Percentiles rank a stretch among this genome's conserved stretches.
Evolutionary conservation across 768 basidiomycete species (phyloP).

Genomic region (Botryobasidium botryosum): DNA sequence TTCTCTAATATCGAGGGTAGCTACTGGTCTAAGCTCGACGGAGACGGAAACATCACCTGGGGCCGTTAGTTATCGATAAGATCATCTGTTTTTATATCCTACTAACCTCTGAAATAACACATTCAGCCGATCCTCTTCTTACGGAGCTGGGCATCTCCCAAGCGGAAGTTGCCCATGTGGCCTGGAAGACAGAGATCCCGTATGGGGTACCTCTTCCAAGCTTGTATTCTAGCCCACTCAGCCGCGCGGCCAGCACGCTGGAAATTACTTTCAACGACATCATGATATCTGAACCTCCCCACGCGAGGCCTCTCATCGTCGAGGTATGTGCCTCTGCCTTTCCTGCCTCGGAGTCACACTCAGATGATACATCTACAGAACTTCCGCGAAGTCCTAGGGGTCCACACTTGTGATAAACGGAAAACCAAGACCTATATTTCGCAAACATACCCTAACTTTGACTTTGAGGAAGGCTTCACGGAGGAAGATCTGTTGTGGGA

Average conservation of each 20-base stretch:
- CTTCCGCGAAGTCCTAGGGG: constrained; percentile 46
- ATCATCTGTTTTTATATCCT: background rate
- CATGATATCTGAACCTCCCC: constrained; percentile 17
- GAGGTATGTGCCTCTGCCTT: constrained; percentile 30
- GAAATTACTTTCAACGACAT: constrained; percentile 33
- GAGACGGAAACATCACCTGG: constrained; percentile 51
- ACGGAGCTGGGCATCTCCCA: constrained; percentile 41
- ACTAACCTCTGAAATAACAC: constrained; percentile 11
- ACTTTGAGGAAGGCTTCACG: constrained; percentile 37
- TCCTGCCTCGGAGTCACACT: background rate
- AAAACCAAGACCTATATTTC: constrained; percentile 32
- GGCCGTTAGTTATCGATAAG: constrained; percentile 36
- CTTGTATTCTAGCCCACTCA: constrained; percentile 46
- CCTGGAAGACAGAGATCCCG: constrained; percentile 32
- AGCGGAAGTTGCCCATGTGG: constrained; percentile 28
- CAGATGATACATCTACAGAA: constrained; percentile 27
- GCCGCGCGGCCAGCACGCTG: constrained; percentile 41
- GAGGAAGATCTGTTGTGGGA: constrained; percentile 51
- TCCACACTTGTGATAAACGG: constrained; percentile 58
- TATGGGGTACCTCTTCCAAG: constrained; percentile 30
- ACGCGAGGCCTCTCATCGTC: constrained; percentile 25
- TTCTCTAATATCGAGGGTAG: background rate
- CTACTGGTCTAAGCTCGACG: constrained; percentile 20
- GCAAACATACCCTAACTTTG: constrained; percentile 32
- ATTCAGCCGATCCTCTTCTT: constrained; percentile 19